These are phyloP conservation scores for Arthrobotrys entomopaga DNA, from an alignment of 2,329 filamentous ascomycete genomes.

Conservation along the genomic window DNA sequence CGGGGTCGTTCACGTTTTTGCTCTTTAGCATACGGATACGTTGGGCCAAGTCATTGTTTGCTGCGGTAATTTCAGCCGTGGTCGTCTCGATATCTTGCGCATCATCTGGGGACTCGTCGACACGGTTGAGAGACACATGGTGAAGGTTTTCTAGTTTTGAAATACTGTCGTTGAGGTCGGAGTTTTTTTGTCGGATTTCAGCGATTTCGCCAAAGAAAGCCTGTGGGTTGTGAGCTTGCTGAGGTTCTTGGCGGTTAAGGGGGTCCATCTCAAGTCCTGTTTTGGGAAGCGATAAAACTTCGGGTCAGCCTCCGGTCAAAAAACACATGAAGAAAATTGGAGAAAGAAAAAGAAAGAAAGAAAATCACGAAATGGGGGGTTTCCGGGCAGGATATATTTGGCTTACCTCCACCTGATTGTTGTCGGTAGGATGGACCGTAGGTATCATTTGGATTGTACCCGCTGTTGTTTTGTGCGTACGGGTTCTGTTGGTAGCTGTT, in stretches of 20 bases:
- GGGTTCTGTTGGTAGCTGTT: constrained; percentile 53
- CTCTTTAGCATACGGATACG: constrained; percentile 85
- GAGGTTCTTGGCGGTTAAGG: constrained; percentile 39
- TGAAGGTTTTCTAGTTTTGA: constrained; percentile 77
- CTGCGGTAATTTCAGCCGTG: constrained; percentile 81
- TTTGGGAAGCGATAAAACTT: background rate
- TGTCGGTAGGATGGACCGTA: constrained; percentile 52
- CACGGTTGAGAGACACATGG: constrained; percentile 76
- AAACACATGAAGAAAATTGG: constrained; percentile 9
- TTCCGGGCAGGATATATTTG: background rate
- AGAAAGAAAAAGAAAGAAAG: background rate
- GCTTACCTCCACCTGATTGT: constrained; percentile 39
- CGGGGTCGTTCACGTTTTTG: constrained; percentile 77
- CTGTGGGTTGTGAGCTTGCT: constrained; percentile 42
- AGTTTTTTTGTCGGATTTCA: constrained; percentile 68
- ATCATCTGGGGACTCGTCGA: constrained; percentile 75
- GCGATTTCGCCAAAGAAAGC: constrained; percentile 56
- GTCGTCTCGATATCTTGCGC: constrained; percentile 76
- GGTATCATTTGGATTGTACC: constrained; percentile 51
- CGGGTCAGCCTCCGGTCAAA: constrained; percentile 1
- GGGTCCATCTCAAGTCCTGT: constrained; percentile 53
- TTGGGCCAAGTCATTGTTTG: constrained; percentile 81
- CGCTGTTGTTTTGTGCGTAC: constrained; percentile 53
- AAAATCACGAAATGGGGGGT: background rate
- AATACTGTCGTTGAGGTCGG: constrained; percentile 77